Base-by-base conservation (phyloP, 306 rosid species). In the Cicer cuneatum region DNA sequence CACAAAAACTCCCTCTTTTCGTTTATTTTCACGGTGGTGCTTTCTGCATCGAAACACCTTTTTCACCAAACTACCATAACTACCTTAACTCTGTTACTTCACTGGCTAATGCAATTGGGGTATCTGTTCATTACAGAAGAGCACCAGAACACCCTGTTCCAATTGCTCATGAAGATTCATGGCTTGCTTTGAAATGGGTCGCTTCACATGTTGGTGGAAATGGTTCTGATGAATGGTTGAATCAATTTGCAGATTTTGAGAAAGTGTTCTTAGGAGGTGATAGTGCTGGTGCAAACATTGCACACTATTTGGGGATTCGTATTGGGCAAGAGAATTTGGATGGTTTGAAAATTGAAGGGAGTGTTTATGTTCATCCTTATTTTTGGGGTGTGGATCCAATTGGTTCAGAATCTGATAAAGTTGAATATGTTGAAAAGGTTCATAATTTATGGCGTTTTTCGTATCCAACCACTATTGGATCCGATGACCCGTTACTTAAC, bases 131-230 rank as follows among this genome's bases (percentile, higher is more conserved):
- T 3, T 92, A 88, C 70, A 62, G 94, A 12, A 80, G 81, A 9
- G 94, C 96, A 1, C 98, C 96, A 2, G 98, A 92, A 29, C 81
- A 87, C 51, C 96, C 89, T 2, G 57, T 92, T 51, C 96, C 92
- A 0, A 10, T 54, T 0, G 86, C 86, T 0, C 85, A 86, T 6
- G 85, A 90, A 8, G 98, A 92, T 80, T 86, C 94, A 0, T 90
- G 94, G 94, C 46, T 37, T 1, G 87, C 83, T 0, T 57, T 90
- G 10, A 69, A 82, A 69, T 92, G 98, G 96, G 76, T 87, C 7
- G 91, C 82, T 10, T 80, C 92, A 41, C 93, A 87, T 60, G 42
- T 35, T 2, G 66, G 46, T 2, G 87, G 88, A 37, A 65, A 81
- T 14, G 91, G 93, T 0, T 75, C 89, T 0, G 89, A 88, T 0